These are phyloP conservation scores for Stephanodiscus minutulus DNA, from an alignment of 108 stramenopile genomes.

Conservation along the genomic window DNA sequence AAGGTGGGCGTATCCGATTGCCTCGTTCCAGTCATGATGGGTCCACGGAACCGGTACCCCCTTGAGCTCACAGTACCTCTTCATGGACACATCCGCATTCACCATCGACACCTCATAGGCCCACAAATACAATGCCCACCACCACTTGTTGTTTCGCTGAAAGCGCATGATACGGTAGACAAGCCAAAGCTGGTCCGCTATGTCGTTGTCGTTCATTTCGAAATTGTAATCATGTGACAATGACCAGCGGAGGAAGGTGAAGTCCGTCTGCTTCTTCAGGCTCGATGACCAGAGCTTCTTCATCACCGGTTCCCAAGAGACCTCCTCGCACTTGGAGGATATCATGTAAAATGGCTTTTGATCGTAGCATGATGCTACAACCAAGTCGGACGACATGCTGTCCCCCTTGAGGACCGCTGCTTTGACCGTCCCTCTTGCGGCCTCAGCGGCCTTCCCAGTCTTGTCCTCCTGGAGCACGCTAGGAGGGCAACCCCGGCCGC, in stretches of 20 bases:
- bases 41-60: too few relatives aligned
- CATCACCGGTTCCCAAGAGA: background rate
- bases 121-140: slow-evolving; percentile 17
- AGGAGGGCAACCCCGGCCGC: slow-evolving; percentile 1
- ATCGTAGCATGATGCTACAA: slow-evolving; percentile 20
- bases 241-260: slow-evolving; percentile 15
- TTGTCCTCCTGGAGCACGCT: slow-evolving; percentile 14
- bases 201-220: slow-evolving; percentile 13
- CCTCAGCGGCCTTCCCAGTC: slow-evolving; percentile 7
- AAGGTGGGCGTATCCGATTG: too few relatives aligned
- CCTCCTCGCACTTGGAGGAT: background rate
- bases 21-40: too few relatives aligned
- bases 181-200: slow-evolving; percentile 7
- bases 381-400: background rate
- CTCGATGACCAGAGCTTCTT: background rate
- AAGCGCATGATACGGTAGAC: slow-evolving; percentile 2
- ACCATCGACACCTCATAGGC: slow-evolving; percentile 8
- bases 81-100: slow-evolving; percentile 11
- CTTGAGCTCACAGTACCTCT: background rate
- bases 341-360: slow-evolving; percentile 22
- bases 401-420: slow-evolving; percentile 13
- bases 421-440: slow-evolving; percentile 7
- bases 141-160: slow-evolving; percentile 16
- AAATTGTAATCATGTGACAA: slow-evolving; percentile 16
- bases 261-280: background rate